These are phyloP conservation scores for Boletellus deceptivus DNA, from an alignment of 1,284 basidiomycete species.

Conservation along the genomic window DNA sequence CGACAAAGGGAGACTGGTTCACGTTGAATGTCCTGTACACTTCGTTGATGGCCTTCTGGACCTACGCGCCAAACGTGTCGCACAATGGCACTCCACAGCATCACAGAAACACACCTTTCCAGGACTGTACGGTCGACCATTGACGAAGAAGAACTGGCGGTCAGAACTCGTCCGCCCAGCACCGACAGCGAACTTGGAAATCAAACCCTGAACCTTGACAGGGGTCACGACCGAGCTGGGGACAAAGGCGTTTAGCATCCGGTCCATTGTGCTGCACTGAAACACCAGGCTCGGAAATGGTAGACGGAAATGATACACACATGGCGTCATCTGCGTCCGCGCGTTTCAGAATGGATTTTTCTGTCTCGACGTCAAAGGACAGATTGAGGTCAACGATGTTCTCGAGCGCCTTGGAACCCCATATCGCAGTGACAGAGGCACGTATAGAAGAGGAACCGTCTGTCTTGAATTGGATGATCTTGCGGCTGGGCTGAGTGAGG, in stretches of 20 bases:
- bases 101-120: slow-evolving; percentile 51
- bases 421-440: slow-evolving; percentile 74
- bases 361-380: slow-evolving; percentile 65
- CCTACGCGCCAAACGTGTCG: slow-evolving; percentile 37
- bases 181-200: slow-evolving; percentile 74
- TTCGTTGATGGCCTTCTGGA: slow-evolving; percentile 86
- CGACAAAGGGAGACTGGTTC: slow-evolving; percentile 75
- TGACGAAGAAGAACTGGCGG: slow-evolving; percentile 92
- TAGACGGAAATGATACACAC: slow-evolving; percentile 10
- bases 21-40: slow-evolving; percentile 83
- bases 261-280: not conserved
- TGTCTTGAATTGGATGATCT: slow-evolving; percentile 72
- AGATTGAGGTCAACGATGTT: slow-evolving; percentile 75
- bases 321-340: slow-evolving; percentile 14
- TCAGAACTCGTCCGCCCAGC: slow-evolving; percentile 78
- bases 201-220: slow-evolving; percentile 69
- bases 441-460: slow-evolving; percentile 62
- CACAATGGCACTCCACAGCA: not conserved
- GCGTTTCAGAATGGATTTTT: slow-evolving; percentile 44
- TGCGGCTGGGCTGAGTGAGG: slow-evolving; percentile 50
- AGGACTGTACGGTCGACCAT: slow-evolving; percentile 85
- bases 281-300: not conserved
- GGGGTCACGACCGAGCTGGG: slow-evolving; percentile 34
- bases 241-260: not conserved
- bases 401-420: slow-evolving; percentile 81